Evolutionary conservation across 148 eudicot genomes (phyloP).

Genomic region (Bassia scoparia): DNA sequence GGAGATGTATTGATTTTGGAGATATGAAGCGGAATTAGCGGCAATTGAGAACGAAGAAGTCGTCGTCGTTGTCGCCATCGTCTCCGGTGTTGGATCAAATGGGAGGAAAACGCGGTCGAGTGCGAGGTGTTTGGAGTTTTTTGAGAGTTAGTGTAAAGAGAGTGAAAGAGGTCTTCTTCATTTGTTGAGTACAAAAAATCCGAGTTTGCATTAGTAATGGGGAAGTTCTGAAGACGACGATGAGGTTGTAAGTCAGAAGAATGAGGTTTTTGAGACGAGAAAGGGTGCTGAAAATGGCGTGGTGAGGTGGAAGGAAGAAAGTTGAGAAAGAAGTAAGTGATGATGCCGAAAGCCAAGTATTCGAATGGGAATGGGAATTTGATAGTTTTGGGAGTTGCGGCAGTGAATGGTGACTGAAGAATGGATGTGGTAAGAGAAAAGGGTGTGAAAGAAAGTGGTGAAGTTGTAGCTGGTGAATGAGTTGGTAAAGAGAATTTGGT

Average conservation of each 20-base stretch:
- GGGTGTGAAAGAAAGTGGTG: background rate
- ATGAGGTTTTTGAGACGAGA: background rate
- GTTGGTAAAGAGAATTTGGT: conserved; percentile 1
- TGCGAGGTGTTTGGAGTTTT: conserved; percentile 14
- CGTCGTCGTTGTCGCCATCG: too few relatives aligned
- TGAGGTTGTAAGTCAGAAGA: background rate
- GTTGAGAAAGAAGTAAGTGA: conserved; percentile 14
- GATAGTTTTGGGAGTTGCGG: background rate
- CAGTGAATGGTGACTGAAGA: background rate
- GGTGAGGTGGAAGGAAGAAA: background rate
- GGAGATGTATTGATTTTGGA: background rate
- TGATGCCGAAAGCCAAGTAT: conserved; percentile 12
- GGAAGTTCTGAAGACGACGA: background rate
- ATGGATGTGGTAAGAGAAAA: background rate
- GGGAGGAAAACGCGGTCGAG: conserved; percentile 24
- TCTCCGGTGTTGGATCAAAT: conserved; percentile 14
- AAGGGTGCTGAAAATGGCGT: background rate
- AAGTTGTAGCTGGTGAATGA: background rate
- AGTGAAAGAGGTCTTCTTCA: conserved; percentile 19
- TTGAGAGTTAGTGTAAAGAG: conserved; percentile 30
- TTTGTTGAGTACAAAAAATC: background rate
- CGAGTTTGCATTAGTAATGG: background rate
- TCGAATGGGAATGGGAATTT: background rate
- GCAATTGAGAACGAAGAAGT: conserved; percentile 22
- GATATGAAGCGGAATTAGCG: conserved; percentile 34